Percentiles rank a stretch among this genome's conserved stretches.
phyloP scores from a whole-genome alignment of 1,139 yeast species.

The Debaryomyces sp. region DNA sequence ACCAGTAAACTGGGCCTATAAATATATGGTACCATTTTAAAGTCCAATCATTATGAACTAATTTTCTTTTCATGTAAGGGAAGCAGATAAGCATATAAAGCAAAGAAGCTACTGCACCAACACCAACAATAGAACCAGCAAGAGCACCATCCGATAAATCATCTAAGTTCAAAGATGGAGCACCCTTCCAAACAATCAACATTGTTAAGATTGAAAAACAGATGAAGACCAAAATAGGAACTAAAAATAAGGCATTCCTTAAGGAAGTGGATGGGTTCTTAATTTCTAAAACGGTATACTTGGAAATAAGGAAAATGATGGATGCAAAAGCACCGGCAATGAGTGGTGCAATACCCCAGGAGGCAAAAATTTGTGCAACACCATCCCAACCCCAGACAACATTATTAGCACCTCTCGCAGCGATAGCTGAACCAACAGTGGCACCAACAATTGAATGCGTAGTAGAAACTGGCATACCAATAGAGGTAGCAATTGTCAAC shows the following conservation, averaged over 20 bases:
- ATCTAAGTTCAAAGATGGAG: conserved; percentile 62
- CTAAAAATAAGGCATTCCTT: conserved; percentile 56
- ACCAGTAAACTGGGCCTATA: conserved; percentile 60
- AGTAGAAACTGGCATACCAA: conserved; percentile 79
- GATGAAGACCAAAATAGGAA: conserved; percentile 62
- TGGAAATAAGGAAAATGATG: conserved; percentile 58
- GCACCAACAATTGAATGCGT: conserved; percentile 83
- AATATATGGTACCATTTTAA: conserved; percentile 58
- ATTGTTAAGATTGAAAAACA: conserved; percentile 65
- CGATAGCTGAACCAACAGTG: conserved; percentile 74
- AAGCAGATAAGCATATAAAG: conserved; percentile 57
- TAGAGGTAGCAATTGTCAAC: conserved; percentile 65
- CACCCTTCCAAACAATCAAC: conserved; percentile 72
- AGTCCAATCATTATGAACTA: conserved; percentile 69
- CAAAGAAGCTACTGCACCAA: conserved; percentile 57
- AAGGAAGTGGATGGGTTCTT: conserved; percentile 46
- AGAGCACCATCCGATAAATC: conserved; percentile 53
- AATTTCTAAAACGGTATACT: conserved; percentile 62
- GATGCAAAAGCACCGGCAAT: conserved; percentile 69
- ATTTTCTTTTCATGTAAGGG: conserved; percentile 66
- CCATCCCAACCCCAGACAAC: conserved; percentile 80
- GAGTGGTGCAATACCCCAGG: conserved; percentile 82
- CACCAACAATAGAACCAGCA: conserved; percentile 59
- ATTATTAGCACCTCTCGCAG: conserved; percentile 60
- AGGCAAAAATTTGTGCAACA: conserved; percentile 71